These are phyloP conservation scores for Ceratobasidium sp. DNA, from an alignment of 1,284 basidiomycete genomes.

Conservation along the genomic window DNA sequence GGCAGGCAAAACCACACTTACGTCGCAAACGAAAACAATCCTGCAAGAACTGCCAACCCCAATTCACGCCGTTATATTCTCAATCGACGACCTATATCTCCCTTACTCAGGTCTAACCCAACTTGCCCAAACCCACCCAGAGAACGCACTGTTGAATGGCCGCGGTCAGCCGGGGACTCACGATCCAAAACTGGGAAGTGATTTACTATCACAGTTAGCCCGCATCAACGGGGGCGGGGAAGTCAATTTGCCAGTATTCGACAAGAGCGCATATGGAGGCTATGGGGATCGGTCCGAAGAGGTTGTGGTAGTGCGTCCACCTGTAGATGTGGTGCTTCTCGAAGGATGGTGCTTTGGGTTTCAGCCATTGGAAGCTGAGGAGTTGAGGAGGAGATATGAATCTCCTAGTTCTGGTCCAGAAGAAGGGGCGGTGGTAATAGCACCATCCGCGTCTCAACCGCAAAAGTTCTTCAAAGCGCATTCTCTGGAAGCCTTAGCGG, in stretches of 20 bases:
- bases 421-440: background rate
- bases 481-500: slow-evolving; percentile 66
- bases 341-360: slow-evolving; percentile 90
- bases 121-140: slow-evolving; percentile 69
- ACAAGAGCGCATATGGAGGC: slow-evolving; percentile 85
- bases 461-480: slow-evolving; percentile 49
- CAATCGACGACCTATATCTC: slow-evolving; percentile 90
- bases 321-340: slow-evolving; percentile 87
- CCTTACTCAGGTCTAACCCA: slow-evolving; percentile 70
- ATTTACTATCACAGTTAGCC: slow-evolving; percentile 68
- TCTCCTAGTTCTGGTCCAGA: slow-evolving; percentile 4
- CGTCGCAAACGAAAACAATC: slow-evolving; percentile 55
- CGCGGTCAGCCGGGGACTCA: slow-evolving; percentile 92
- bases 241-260: slow-evolving; percentile 83
- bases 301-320: slow-evolving; percentile 58
- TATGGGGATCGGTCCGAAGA: slow-evolving; percentile 83
- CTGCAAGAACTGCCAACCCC: slow-evolving; percentile 67
- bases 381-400: slow-evolving; percentile 61
- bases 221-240: slow-evolving; percentile 61
- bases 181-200: slow-evolving; percentile 75
- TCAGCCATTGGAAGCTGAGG: slow-evolving; percentile 66
- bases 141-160: slow-evolving; percentile 78
- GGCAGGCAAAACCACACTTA: slow-evolving; percentile 58
- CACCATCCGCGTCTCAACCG: background rate
- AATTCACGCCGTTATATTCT: slow-evolving; percentile 76